Base-by-base conservation (phyloP, 2,329 filamentous ascomycete genomes). In the Ambrosiella beaveri region DNA sequence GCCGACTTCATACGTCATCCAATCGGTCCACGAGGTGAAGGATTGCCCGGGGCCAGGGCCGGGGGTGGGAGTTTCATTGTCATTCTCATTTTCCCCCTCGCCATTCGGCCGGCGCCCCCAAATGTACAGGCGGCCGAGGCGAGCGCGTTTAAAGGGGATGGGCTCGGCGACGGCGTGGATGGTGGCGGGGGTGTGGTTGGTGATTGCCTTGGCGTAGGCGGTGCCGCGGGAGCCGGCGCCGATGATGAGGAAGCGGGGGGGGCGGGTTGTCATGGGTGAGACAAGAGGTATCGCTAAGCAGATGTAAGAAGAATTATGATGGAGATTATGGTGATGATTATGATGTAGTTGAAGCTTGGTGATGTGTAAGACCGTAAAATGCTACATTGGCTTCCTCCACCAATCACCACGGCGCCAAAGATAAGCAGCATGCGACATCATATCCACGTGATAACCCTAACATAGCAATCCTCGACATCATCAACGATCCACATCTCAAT, bases 151-250 rank as follows among this genome's bases (percentile, higher is more conserved):
- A 71, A 83, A 93, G 12, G 75, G 68, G 63, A 88, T 74, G 0
- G 90, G 88, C 64, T 97, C 93, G 19, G 86, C 88, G 13, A 98
- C 80, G 35, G 86, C 86, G 19, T 78, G 79, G 61, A 97, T 79
- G 38, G 83, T 67, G 5, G 84, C 87, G 62, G 81, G 78, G 61
- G 79, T 83, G 15, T 79, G 80, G 13, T 75, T 73, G n/a, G 72
- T 69, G 7, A 88, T 81, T 56, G 84, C 84, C 60, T 75, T 74
- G 38, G 84, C 86, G 67, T 94, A 95, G 37, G 81, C 78, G 56
- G 78, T 76, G 12, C 89, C 89, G 40, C 89, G 82, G 53, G 85
- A 87, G 39, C 89, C 88, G 7, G 87, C 88, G 17, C 89, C 89
- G 64, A 95, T 83, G 65, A 95, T 78, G 58, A 94, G 75, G 65